These are phyloP conservation scores for Fusarium zealandicum DNA, from an alignment of 2,329 filamentous ascomycete genomes.

Conservation along the genomic window DNA sequence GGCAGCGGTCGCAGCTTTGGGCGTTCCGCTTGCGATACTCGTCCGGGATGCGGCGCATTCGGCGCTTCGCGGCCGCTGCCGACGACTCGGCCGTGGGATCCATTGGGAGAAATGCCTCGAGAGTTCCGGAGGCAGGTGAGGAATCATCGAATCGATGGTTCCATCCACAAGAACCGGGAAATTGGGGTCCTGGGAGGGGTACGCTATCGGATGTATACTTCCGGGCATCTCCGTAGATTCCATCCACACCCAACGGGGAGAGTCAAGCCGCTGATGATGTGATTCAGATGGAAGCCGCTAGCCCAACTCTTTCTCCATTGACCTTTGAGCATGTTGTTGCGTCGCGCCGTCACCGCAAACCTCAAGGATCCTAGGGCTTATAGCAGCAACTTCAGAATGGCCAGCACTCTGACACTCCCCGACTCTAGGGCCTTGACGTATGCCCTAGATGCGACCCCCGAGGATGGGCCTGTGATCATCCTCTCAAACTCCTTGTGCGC, in stretches of 20 bases:
- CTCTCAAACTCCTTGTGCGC: conserved; percentile 51
- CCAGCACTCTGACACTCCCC: conserved; percentile 34
- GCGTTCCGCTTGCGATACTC: conserved; percentile 46
- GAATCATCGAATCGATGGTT: conserved; percentile 31
- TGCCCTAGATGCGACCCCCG: conserved; percentile 35
- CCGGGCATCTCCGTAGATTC: conserved; percentile 20
- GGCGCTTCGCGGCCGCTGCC: conserved; percentile 38
- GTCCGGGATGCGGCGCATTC: conserved; percentile 46
- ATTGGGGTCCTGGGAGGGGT: neutral
- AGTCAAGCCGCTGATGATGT: conserved; percentile 6
- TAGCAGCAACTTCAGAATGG: conserved; percentile 17
- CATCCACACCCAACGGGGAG: conserved; percentile 20
- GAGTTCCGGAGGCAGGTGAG: neutral
- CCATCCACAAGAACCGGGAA: conserved; percentile 9
- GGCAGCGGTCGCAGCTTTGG: conserved; percentile 49
- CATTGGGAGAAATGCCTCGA: neutral
- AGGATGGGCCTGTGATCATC: conserved; percentile 45
- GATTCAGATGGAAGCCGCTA: neutral
- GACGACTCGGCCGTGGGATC: conserved; percentile 24
- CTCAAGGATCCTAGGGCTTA: neutral
- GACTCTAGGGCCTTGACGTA: conserved; percentile 44
- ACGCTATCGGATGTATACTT: conserved; percentile 26
- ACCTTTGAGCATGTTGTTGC: conserved; percentile 6
- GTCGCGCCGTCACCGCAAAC: neutral
- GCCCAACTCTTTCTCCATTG: neutral